Percentiles rank a stretch among this genome's conserved stretches.
Conservation (phyloP, 345 rosid genomes). For the Populus euphratica region DNA sequence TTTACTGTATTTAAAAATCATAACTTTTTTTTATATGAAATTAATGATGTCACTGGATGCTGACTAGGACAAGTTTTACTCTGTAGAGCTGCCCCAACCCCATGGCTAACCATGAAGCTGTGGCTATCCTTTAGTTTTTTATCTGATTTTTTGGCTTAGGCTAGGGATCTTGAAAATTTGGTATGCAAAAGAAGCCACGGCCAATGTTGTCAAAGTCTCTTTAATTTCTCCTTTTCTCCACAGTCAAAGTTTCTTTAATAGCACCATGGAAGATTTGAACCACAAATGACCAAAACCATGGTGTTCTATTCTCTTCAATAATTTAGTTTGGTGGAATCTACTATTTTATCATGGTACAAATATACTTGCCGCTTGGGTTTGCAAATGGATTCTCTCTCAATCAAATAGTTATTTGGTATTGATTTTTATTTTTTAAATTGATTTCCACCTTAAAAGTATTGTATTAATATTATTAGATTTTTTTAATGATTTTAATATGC, state of each 20-base stretch:
- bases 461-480: background rate
- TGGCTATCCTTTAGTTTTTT: background rate
- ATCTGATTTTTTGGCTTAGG: background rate
- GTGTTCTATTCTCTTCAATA: background rate
- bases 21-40: no score
- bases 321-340: background rate
- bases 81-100: background rate
- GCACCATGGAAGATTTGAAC: background rate
- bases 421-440: no score
- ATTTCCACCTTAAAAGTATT: background rate
- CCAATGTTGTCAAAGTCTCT: background rate
- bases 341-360: background rate
- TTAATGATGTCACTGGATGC: no score
- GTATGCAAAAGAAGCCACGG: background rate
- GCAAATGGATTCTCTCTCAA: no score
- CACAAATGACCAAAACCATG: background rate
- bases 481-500: no score
- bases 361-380: no score
- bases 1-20: no score
- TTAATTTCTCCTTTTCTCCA: background rate
- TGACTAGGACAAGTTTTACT: no score
- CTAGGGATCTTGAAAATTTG: background rate
- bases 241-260: background rate
- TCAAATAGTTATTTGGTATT: no score
- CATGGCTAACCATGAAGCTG: background rate